phyloP scores from a whole-genome alignment of 1,139 yeast genomes.

The Candida anutae region DNA sequence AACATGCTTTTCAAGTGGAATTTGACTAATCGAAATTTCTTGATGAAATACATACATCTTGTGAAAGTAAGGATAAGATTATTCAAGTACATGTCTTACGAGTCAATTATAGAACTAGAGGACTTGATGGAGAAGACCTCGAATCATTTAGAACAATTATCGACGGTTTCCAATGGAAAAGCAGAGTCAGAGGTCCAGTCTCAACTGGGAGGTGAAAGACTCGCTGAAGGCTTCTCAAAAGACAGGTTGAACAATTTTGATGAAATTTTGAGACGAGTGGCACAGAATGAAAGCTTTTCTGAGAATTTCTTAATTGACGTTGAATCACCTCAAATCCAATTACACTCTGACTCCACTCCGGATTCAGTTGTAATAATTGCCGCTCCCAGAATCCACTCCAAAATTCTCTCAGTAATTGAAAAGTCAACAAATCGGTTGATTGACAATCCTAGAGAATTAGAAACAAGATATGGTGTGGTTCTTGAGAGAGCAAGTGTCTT shows the following conservation, averaged over 20 bases:
- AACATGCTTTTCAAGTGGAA: slow-evolving; percentile 41
- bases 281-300: slow-evolving; percentile 36
- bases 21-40: slow-evolving; percentile 25
- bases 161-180: not conserved
- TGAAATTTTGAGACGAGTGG: slow-evolving; percentile 37
- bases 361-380: slow-evolving; percentile 47
- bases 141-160: not conserved
- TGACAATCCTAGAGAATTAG: slow-evolving; percentile 21
- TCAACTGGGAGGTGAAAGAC: slow-evolving; percentile 1
- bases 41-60: slow-evolving; percentile 33
- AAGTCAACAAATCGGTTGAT: slow-evolving; percentile 15
- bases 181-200: not conserved
- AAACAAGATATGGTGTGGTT: slow-evolving; percentile 30
- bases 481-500: slow-evolving; percentile 34
- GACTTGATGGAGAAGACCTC: slow-evolving; percentile 18
- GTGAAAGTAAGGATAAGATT: slow-evolving; percentile 24
- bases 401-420: slow-evolving; percentile 30
- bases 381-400: slow-evolving; percentile 33
- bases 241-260: slow-evolving; percentile 38
- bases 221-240: slow-evolving; percentile 7
- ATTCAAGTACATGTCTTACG: slow-evolving; percentile 28
- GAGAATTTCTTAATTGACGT: slow-evolving; percentile 66
- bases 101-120: slow-evolving; percentile 30
- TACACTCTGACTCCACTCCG: slow-evolving; percentile 59
- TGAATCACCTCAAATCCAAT: slow-evolving; percentile 80